A percentile compares a stretch with the other conserved stretches of the same genome.
Evolutionary conservation across 2,329 filamentous ascomycete genomes (phyloP).

Genomic region (Ophiostoma fasciatum): DNA sequence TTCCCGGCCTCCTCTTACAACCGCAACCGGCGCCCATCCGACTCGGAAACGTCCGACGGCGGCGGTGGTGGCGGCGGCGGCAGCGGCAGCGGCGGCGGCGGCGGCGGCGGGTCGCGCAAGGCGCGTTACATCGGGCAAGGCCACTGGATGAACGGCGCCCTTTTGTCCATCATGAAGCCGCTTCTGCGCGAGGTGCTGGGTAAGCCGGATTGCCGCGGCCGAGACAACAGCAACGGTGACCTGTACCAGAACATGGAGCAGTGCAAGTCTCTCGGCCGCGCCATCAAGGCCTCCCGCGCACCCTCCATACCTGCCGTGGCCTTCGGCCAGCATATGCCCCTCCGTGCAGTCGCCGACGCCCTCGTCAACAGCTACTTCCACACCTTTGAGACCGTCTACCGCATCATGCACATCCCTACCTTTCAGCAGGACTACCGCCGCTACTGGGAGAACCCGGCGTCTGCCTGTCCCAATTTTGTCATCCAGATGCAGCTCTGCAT

Average conservation of each 20-base stretch:
- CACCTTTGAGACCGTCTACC: constrained; percentile 38
- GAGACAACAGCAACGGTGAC: constrained; percentile 21
- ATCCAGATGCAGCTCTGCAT: constrained; percentile 39
- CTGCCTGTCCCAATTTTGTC: constrained; percentile 27
- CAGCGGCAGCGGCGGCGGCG: background rate
- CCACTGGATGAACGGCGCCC: constrained; percentile 32
- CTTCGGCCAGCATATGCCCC: constrained; percentile 25
- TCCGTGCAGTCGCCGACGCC: constrained; percentile 28
- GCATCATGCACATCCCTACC: constrained; percentile 41
- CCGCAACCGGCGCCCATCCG: too few species aligned
- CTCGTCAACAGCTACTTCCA: constrained; percentile 39
- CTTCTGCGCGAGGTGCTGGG: constrained; percentile 27
- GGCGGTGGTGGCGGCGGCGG: too few species aligned
- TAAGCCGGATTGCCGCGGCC: too few species aligned
- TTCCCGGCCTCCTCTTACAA: too few species aligned
- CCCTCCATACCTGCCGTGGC: constrained; percentile 14
- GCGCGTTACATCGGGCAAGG: constrained; percentile 40
- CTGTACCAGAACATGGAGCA: constrained; percentile 23
- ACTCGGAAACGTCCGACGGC: too few species aligned
- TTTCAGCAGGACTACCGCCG: constrained; percentile 38
- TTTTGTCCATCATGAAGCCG: constrained; percentile 29
- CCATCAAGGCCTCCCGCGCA: constrained; percentile 33
- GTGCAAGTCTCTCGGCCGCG: constrained; percentile 36
- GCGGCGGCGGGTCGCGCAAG: constrained; percentile 22
- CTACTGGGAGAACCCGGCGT: constrained; percentile 30